Evolutionary conservation across 2,329 filamentous ascomycete species (phyloP).

Genomic region (Truncatella angustata): DNA sequence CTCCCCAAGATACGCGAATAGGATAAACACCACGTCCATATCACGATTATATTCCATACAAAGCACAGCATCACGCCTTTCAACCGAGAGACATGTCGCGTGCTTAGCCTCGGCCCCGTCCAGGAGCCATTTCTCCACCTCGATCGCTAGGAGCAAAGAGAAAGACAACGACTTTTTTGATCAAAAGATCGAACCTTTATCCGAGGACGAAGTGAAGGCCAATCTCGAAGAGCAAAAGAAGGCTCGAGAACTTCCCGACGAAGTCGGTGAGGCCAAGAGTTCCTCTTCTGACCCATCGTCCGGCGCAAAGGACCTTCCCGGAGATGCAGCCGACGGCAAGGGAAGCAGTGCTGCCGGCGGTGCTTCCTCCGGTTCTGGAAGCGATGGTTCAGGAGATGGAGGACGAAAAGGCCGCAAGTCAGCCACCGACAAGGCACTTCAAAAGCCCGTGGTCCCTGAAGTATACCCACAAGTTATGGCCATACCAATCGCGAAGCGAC

Average conservation of each 20-base stretch:
- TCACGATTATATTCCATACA: constrained; percentile 25
- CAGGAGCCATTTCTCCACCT: constrained; percentile 33
- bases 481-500: constrained; percentile 90
- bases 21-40: constrained; percentile 16
- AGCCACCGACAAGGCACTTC: constrained; percentile 67
- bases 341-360: constrained; percentile 55
- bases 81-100: constrained; percentile 18
- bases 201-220: constrained; percentile 52
- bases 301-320: constrained; percentile 40
- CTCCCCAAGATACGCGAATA: constrained; percentile 20
- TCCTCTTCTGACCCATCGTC: constrained; percentile 43
- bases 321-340: constrained; percentile 52
- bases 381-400: constrained; percentile 60
- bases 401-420: constrained; percentile 72
- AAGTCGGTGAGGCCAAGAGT: constrained; percentile 45
- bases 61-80: constrained; percentile 11
- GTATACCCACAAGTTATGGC: constrained; percentile 97
- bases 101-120: constrained; percentile 17
- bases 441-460: constrained; percentile 88
- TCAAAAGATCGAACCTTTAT: constrained; percentile 43
- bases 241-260: constrained; percentile 39
- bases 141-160: constrained; percentile 33
- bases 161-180: constrained; percentile 51
- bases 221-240: constrained; percentile 43
- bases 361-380: constrained; percentile 46